Percentiles rank a stretch among this genome's conserved stretches.
These are phyloP conservation scores for Lepidium sativum DNA, from an alignment of 345 rosid species.

Conservation along the genomic window DNA sequence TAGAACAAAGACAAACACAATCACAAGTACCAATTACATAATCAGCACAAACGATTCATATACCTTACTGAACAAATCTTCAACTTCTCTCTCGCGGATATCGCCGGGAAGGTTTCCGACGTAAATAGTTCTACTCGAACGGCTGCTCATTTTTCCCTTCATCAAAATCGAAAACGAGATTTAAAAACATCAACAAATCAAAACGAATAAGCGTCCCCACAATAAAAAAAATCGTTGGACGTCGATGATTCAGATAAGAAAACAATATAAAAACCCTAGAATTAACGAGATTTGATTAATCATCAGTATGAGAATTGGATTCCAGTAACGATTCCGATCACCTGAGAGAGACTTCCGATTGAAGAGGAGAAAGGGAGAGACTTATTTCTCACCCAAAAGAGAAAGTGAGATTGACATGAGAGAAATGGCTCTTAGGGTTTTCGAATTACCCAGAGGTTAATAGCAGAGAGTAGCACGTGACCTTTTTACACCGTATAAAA, in stretches of 20 bases:
- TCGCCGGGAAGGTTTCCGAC: slow-evolving; percentile 99
- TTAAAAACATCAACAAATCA: background rate
- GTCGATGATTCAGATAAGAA: background rate
- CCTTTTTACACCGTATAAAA: background rate
- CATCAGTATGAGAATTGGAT: background rate
- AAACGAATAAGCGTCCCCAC: background rate
- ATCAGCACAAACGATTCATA: background rate
- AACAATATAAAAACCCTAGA: background rate
- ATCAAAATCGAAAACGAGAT: background rate
- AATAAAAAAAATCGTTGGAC: background rate
- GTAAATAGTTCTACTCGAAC: slow-evolving; percentile 76
- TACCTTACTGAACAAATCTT: slow-evolving; percentile 95
- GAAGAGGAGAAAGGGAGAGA: background rate
- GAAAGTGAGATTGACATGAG: slow-evolving; percentile 8
- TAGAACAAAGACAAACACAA: background rate
- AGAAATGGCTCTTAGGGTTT: slow-evolving; percentile 10
- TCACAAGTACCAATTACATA: background rate
- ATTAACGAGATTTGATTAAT: background rate
- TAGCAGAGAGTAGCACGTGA: background rate
- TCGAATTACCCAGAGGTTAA: slow-evolving; percentile 4
- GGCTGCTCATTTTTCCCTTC: slow-evolving; percentile 58
- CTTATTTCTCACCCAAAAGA: slow-evolving; percentile 5
- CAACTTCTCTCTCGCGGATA: slow-evolving; percentile 91
- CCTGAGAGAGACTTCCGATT: background rate
- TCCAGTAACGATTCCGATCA: slow-evolving; percentile 2